Conservation (phyloP, 2,329 filamentous ascomycete genomes). For the Cordyceps pruinosa region DNA sequence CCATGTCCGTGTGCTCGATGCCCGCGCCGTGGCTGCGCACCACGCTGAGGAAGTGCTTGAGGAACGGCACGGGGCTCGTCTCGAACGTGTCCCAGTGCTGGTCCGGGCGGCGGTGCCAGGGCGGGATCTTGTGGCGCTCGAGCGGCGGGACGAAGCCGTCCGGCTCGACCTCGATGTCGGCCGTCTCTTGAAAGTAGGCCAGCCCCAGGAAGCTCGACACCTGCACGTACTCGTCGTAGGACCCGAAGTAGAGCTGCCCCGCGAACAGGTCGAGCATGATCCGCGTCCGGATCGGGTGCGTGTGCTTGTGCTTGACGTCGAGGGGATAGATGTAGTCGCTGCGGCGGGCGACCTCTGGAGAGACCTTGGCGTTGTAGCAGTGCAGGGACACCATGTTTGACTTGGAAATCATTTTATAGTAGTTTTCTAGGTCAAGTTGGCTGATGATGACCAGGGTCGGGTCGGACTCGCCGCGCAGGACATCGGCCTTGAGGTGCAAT, state of each 20-base stretch:
- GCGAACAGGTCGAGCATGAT: slow-evolving; percentile 58
- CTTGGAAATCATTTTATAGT: slow-evolving; percentile 33
- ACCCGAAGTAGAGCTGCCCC: slow-evolving; percentile 57
- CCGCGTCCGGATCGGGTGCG: background rate
- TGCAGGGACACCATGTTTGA: slow-evolving; percentile 35
- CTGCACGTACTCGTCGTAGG: slow-evolving; percentile 45
- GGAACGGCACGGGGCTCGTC: slow-evolving; percentile 30
- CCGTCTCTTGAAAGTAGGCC: slow-evolving; percentile 20
- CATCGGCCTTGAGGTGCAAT: background rate
- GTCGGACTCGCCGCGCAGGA: background rate
- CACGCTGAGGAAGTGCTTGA: slow-evolving; percentile 28
- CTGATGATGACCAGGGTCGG: slow-evolving; percentile 49
- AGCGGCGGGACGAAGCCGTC: slow-evolving; percentile 28
- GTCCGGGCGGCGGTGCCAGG: background rate
- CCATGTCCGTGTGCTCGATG: slow-evolving; percentile 37
- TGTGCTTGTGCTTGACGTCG: slow-evolving; percentile 18
- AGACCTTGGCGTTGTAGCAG: slow-evolving; percentile 32
- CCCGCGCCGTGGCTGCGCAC: slow-evolving; percentile 30
- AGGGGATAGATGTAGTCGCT: background rate
- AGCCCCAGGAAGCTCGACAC: slow-evolving; percentile 48
- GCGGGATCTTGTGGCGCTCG: background rate
- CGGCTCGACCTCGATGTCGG: slow-evolving; percentile 16
- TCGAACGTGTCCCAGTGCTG: slow-evolving; percentile 16
- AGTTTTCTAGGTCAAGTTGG: slow-evolving; percentile 48
- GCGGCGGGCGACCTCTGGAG: background rate